Evolutionary conservation across 441 rosid genomes (phyloP).

Genomic region (Syzygium syzygioides): DNA sequence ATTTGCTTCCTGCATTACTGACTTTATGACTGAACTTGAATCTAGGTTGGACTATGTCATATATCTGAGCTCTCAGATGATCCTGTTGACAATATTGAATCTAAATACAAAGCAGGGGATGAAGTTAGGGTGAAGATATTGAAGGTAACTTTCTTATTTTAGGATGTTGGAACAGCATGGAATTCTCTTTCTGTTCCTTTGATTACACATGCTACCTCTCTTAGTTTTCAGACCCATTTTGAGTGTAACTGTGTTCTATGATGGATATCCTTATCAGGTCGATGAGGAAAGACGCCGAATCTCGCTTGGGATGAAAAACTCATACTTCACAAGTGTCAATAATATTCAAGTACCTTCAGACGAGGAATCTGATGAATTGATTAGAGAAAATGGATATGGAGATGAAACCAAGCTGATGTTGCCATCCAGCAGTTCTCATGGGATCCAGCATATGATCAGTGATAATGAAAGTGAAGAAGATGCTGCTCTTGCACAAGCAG

Average conservation of each 20-base stretch:
- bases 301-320: slow-evolving; percentile 85
- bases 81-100: slow-evolving; percentile 46
- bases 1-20: background rate
- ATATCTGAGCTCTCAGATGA: slow-evolving; percentile 72
- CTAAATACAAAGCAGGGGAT: slow-evolving; percentile 69
- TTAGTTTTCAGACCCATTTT: background rate
- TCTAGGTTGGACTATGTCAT: slow-evolving; percentile 93
- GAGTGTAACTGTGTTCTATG: background rate
- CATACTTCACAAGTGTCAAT: slow-evolving; percentile 30
- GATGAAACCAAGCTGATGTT: slow-evolving; percentile 14
- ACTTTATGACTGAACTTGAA: background rate
- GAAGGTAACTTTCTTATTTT: slow-evolving; percentile 45
- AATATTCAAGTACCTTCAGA: slow-evolving; percentile 23
- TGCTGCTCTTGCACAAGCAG: slow-evolving; percentile 49
- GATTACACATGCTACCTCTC: background rate
- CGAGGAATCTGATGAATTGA: slow-evolving; percentile 37
- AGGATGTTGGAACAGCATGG: background rate
- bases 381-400: slow-evolving; percentile 28
- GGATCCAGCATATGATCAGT: slow-evolving; percentile 18
- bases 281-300: slow-evolving; percentile 78
- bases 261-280: slow-evolving; percentile 39
- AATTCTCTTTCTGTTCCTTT: background rate
- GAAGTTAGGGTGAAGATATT: slow-evolving; percentile 68
- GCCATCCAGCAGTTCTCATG: slow-evolving; percentile 21
- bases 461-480: slow-evolving; percentile 37